phyloP scores from a whole-genome alignment of 495 filamentous ascomycete genomes.

The Podospora pseudocomata region DNA sequence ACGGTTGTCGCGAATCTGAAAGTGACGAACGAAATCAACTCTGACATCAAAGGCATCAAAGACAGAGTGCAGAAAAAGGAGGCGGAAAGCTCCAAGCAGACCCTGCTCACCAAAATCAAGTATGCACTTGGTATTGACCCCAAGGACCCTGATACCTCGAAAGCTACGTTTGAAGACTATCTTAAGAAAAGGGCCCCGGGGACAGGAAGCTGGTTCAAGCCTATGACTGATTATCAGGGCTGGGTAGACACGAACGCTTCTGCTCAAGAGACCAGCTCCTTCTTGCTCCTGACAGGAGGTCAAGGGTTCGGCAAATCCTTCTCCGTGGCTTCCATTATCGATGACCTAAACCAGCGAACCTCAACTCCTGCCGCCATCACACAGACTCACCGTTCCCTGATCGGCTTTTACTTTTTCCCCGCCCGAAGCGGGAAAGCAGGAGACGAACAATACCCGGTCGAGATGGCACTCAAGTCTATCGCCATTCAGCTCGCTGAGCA shows the following conservation, averaged over 20 bases:
- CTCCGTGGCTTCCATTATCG: background rate
- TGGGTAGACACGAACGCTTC: background rate
- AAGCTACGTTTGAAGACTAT: background rate
- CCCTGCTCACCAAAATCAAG: background rate
- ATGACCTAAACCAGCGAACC: background rate
- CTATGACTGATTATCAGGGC: background rate
- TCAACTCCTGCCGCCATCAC: background rate
- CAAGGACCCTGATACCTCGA: background rate
- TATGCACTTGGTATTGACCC: background rate
- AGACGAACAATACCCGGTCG: slow-evolving; percentile 7
- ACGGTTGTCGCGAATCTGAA: background rate
- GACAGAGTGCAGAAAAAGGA: background rate
- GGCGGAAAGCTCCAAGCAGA: background rate
- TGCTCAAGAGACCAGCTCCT: background rate
- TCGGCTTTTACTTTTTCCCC: slow-evolving; percentile 11
- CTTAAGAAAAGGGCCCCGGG: background rate
- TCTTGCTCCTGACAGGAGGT: background rate
- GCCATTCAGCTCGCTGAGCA: slow-evolving; percentile 11
- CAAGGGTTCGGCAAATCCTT: background rate
- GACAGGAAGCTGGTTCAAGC: slow-evolving; percentile 6
- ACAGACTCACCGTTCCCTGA: slow-evolving; percentile 4
- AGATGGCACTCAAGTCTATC: slow-evolving; percentile 10
- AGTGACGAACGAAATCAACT: background rate
- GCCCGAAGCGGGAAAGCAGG: background rate
- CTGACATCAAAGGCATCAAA: background rate